Evolutionary conservation across 495 filamentous ascomycete species (phyloP).

Genomic region (Neurospora sublineolata): DNA sequence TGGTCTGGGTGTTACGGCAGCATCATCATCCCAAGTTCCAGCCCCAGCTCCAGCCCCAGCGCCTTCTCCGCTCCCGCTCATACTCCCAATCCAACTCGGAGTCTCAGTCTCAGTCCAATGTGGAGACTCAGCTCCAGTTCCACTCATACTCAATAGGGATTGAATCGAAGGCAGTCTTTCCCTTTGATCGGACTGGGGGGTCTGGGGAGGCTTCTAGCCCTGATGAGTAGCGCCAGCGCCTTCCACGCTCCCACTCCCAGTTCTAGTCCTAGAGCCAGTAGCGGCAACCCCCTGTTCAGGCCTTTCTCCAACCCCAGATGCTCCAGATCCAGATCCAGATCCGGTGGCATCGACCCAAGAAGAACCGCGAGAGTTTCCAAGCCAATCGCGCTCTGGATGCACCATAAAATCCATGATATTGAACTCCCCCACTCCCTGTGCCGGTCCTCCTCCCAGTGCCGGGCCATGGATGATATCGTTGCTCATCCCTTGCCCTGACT

Average conservation of each 20-base stretch:
- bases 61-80: too few relatives aligned
- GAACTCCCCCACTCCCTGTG: conserved; percentile 34
- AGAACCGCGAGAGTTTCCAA: conserved; percentile 10
- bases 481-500: not conserved
- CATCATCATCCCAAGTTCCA: not conserved
- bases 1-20: not conserved
- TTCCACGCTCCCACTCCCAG: not conserved
- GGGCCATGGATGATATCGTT: not conserved
- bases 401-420: conserved; percentile 59
- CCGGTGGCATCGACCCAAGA: not conserved
- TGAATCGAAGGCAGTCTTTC: not conserved
- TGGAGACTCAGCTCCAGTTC: not conserved
- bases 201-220: not conserved
- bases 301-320: not conserved
- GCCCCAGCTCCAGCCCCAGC: too few relatives aligned
- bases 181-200: not conserved
- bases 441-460: conserved; percentile 6
- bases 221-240: not conserved
- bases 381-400: conserved; percentile 53
- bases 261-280: not conserved
- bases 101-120: too few relatives aligned
- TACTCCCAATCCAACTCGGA: too few relatives aligned
- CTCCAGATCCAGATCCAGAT: not conserved
- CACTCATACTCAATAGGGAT: not conserved
- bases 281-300: not conserved